These are phyloP conservation scores for Forsythia viridissima DNA, from an alignment of 257 asterid species.

Conservation along the genomic window DNA sequence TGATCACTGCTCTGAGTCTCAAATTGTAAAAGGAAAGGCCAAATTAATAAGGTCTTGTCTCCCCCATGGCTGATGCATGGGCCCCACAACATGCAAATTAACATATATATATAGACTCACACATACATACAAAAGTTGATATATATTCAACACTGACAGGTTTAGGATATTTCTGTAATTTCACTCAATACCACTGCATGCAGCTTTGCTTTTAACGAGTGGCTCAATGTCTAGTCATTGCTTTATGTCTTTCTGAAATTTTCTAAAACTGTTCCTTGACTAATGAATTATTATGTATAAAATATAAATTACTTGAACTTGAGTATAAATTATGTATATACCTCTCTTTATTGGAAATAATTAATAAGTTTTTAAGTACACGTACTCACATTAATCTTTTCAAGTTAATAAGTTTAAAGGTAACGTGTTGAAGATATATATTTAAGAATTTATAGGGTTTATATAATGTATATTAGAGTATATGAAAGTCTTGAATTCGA, in stretches of 20 bases:
- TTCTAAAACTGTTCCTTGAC: not conserved
- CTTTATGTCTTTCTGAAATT: not conserved
- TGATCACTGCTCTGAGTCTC: conserved; percentile 1
- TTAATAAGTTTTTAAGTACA: not conserved
- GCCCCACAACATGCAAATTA: not conserved
- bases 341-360: not conserved
- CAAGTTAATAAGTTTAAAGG: not conserved
- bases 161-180: not conserved
- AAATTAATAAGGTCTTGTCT: conserved; percentile 26
- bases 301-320: not conserved
- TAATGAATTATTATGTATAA: not conserved
- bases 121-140: too few relatives aligned
- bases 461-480: too few relatives aligned
- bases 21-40: conserved; percentile 4
- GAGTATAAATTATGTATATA: not conserved
- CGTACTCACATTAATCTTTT: not conserved
- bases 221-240: not conserved
- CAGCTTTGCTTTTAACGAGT: not conserved
- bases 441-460: too few relatives aligned
- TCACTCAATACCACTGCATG: not conserved
- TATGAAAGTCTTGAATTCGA: not conserved
- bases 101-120: not conserved
- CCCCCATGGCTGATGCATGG: conserved; percentile 25
- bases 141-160: not conserved
- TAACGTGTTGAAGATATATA: not conserved